These are phyloP conservation scores for Mucor sp. DNA, from an alignment of 371 early-diverging fungal species.

Conservation along the genomic window DNA sequence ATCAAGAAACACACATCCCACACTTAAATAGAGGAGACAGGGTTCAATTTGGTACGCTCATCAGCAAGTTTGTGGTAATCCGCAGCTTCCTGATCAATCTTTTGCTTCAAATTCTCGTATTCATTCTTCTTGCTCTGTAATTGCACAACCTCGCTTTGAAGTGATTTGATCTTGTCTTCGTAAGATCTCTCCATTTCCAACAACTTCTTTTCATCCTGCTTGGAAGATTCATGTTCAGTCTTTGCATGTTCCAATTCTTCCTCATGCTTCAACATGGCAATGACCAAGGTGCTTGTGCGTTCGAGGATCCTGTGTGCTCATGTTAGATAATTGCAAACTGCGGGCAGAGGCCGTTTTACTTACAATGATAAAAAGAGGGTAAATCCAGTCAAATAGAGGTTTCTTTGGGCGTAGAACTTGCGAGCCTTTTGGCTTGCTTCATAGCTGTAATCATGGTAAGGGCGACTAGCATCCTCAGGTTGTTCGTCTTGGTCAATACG, in stretches of 20 bases:
- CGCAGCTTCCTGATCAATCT: slow-evolving; percentile 66
- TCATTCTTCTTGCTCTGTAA: slow-evolving; percentile 61
- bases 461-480: slow-evolving; percentile 30
- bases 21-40: background rate
- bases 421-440: slow-evolving; percentile 68
- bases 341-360: background rate
- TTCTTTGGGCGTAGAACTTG: slow-evolving; percentile 89
- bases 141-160: slow-evolving; percentile 51
- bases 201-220: slow-evolving; percentile 33
- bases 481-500: slow-evolving; percentile 47
- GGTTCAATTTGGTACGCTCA: slow-evolving; percentile 33
- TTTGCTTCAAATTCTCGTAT: slow-evolving; percentile 76
- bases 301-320: slow-evolving; percentile 62
- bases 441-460: slow-evolving; percentile 45
- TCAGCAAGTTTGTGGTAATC: slow-evolving; percentile 83
- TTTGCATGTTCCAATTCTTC: slow-evolving; percentile 63
- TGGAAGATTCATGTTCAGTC: slow-evolving; percentile 46
- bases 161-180: slow-evolving; percentile 31
- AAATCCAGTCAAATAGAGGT: slow-evolving; percentile 87
- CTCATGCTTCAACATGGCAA: slow-evolving; percentile 69
- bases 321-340: background rate
- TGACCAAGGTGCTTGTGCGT: slow-evolving; percentile 74
- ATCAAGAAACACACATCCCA: slow-evolving; percentile 3
- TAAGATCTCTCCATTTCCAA: slow-evolving; percentile 36
- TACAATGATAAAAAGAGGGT: slow-evolving; percentile 85